Evolutionary conservation across 2,329 filamentous ascomycete genomes (phyloP).

Genomic region (Ascochyta fabae): DNA sequence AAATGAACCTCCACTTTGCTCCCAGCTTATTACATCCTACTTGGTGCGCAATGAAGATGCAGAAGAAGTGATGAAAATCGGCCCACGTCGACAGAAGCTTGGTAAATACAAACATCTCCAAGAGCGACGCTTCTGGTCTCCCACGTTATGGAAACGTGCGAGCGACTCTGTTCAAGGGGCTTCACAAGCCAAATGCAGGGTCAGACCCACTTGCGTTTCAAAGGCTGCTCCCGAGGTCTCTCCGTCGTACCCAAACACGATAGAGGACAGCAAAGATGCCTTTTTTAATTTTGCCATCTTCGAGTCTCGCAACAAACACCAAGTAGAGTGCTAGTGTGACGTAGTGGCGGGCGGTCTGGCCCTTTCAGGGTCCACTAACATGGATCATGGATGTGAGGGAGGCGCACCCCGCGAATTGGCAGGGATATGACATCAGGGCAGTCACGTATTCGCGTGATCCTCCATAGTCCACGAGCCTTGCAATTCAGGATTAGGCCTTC

Average conservation of each 20-base stretch:
- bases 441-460: slow-evolving; percentile 7
- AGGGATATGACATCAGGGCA: slow-evolving; percentile 14
- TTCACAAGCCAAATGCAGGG: background rate
- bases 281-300: background rate
- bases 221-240: background rate
- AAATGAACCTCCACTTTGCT: background rate
- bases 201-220: background rate
- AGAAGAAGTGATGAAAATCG: too few relatives aligned
- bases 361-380: slow-evolving; percentile 8
- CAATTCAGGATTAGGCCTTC: background rate
- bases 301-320: slow-evolving; percentile 13
- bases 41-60: too few relatives aligned
- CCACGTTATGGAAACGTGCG: too few relatives aligned
- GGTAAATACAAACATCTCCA: too few relatives aligned
- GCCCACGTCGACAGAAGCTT: too few relatives aligned
- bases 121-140: too few relatives aligned
- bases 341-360: background rate
- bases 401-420: slow-evolving; percentile 11
- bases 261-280: background rate
- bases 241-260: slow-evolving; percentile 1
- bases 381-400: slow-evolving; percentile 9
- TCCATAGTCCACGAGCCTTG: slow-evolving; percentile 9
- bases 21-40: background rate
- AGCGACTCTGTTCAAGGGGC: too few relatives aligned
- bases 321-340: slow-evolving; percentile 2